Evolutionary conservation across 352 stramenopile genomes (phyloP).

Genomic region (Phytopythium kandeliae): DNA sequence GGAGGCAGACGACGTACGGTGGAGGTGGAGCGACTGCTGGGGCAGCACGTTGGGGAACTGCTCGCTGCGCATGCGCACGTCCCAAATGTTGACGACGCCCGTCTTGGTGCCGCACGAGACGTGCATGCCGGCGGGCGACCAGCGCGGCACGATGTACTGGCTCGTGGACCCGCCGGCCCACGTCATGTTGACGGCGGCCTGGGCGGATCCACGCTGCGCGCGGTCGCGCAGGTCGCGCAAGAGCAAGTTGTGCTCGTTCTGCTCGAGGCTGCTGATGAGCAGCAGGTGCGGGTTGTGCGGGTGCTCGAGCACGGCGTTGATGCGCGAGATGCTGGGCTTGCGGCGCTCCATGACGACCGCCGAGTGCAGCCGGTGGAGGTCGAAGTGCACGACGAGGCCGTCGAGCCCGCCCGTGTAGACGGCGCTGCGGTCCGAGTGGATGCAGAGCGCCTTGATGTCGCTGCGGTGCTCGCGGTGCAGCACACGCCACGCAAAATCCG

Average conservation of each 20-base stretch:
- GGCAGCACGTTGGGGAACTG: slow-evolving; percentile 50
- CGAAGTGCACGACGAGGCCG: slow-evolving; percentile 64
- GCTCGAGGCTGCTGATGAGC: slow-evolving; percentile 67
- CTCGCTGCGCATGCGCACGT: slow-evolving; percentile 61
- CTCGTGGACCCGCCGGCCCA: slow-evolving; percentile 68
- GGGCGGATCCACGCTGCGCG: slow-evolving; percentile 14
- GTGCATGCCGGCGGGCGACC: slow-evolving; percentile 64
- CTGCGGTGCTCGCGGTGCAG: slow-evolving; percentile 72
- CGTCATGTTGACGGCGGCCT: slow-evolving; percentile 53
- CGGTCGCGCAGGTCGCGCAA: slow-evolving; percentile 69
- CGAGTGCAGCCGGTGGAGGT: slow-evolving; percentile 39
- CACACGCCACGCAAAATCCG: slow-evolving; percentile 59
- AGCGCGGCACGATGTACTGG: slow-evolving; percentile 82
- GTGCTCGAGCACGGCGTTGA: slow-evolving; percentile 79
- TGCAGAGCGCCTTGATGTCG: slow-evolving; percentile 68
- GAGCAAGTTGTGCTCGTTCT: slow-evolving; percentile 57
- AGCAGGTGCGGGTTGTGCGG: slow-evolving; percentile 80
- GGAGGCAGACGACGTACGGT: slow-evolving; percentile 47
- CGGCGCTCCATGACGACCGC: slow-evolving; percentile 58
- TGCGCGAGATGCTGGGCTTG: slow-evolving; percentile 76
- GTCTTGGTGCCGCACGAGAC: slow-evolving; percentile 67
- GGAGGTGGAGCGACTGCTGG: slow-evolving; percentile 66
- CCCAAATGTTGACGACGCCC: slow-evolving; percentile 69
- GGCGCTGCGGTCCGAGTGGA: slow-evolving; percentile 63
- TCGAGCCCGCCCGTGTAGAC: slow-evolving; percentile 74